Evolutionary conservation across 108 stramenopile genomes (phyloP).

Genomic region (Cylindrotheca fusiformis): DNA sequence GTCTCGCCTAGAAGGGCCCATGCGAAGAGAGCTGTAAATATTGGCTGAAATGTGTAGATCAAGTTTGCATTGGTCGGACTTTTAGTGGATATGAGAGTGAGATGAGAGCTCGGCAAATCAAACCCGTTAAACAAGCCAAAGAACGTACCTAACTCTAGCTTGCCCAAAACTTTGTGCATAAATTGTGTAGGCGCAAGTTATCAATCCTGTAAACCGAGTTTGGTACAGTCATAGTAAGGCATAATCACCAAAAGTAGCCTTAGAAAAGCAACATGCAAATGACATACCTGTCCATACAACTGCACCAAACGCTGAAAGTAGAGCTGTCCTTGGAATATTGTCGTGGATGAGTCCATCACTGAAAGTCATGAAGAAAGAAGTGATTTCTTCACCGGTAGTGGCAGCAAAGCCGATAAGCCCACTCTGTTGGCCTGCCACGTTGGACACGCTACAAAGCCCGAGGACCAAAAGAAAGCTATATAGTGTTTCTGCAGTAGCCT

Average conservation of each 20-base stretch:
- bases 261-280: background rate
- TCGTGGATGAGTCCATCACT: constrained; percentile 28
- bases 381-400: constrained; percentile 46
- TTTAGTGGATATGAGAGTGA: background rate
- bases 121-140: background rate
- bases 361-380: constrained; percentile 40
- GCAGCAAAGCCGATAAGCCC: constrained; percentile 23
- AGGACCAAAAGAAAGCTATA: constrained; percentile 47
- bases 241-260: background rate
- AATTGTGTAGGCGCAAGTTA: constrained; percentile 81
- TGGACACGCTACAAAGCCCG: constrained; percentile 13
- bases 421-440: constrained; percentile 1
- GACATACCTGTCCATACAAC: constrained; percentile 70
- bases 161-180: constrained; percentile 88
- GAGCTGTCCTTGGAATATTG: constrained; percentile 23
- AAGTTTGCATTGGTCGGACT: constrained; percentile 78
- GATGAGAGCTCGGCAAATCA: background rate
- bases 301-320: constrained; percentile 48
- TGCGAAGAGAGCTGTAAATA: constrained; percentile 84
- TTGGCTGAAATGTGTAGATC: constrained; percentile 86
- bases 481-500: constrained; percentile 66
- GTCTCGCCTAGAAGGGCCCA: constrained; percentile 71
- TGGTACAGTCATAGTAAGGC: background rate
- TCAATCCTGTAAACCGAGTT: constrained; percentile 26
- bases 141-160: constrained; percentile 39